phyloP scores from a whole-genome alignment of 176 grass and related monocot genomes.

The Triticum dicoccoides region DNA sequence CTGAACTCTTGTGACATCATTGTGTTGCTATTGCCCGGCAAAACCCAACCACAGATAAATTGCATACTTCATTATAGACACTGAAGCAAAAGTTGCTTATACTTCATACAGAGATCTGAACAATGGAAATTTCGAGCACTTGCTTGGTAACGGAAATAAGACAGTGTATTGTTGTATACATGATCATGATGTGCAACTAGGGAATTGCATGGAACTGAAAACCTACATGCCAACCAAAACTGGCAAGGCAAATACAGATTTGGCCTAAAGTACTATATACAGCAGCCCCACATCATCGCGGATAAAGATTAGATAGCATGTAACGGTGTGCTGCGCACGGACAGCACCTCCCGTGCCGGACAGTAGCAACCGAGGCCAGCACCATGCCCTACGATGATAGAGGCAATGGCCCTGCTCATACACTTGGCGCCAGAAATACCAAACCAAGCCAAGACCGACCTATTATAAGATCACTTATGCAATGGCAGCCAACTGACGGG shows the following conservation, averaged over 20 bases:
- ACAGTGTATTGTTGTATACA: slow-evolving; percentile 19
- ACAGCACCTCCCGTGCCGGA: background rate
- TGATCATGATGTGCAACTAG: slow-evolving; percentile 8
- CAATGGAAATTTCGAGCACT: background rate
- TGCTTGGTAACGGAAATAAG: slow-evolving; percentile 1
- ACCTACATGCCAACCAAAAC: slow-evolving; percentile 42
- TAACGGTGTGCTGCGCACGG: background rate
- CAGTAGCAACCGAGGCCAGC: slow-evolving; percentile 12
- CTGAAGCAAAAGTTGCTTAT: background rate
- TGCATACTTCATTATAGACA: background rate
- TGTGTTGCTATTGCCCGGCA: background rate
- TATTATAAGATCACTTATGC: slow-evolving; percentile 13
- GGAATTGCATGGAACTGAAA: slow-evolving; percentile 30
- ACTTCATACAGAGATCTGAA: background rate
- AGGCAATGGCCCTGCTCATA: background rate
- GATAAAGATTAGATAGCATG: slow-evolving; percentile 10
- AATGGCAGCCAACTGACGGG: background rate
- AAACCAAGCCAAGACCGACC: background rate
- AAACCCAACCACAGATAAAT: background rate
- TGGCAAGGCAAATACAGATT: slow-evolving; percentile 15
- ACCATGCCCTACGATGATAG: slow-evolving; percentile 11
- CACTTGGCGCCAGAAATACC: slow-evolving; percentile 18
- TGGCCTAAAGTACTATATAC: slow-evolving; percentile 12
- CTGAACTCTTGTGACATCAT: background rate
- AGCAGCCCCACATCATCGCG: background rate